A percentile compares a stretch with the other conserved stretches of the same genome.
phyloP scores from a whole-genome alignment of 1,284 basidiomycete species.

The Marasmius sp. region DNA sequence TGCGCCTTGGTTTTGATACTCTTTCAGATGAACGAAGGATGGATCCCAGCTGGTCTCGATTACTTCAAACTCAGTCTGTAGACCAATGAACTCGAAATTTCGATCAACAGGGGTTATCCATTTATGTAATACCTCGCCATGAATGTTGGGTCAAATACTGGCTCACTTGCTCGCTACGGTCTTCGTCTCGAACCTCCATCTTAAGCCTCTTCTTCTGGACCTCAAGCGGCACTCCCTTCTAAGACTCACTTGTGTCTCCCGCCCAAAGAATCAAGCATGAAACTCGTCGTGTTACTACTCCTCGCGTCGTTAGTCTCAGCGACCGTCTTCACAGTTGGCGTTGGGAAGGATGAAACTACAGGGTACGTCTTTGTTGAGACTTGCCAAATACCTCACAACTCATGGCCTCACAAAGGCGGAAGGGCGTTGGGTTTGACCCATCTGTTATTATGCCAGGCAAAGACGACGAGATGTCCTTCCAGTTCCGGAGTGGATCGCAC shows the following conservation, averaged over 20 bases:
- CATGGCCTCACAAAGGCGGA: slow-evolving; percentile 22
- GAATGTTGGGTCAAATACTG: not conserved
- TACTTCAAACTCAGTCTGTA: no score
- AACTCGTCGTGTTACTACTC: slow-evolving; percentile 13
- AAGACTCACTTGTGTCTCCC: not conserved
- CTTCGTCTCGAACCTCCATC: not conserved
- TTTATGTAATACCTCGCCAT: not conserved
- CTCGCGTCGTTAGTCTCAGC: slow-evolving; percentile 22
- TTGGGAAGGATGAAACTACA: slow-evolving; percentile 36
- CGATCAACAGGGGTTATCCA: not conserved
- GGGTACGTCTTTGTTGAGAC: slow-evolving; percentile 23
- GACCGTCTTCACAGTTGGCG: slow-evolving; percentile 30
- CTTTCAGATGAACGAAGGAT: no score
- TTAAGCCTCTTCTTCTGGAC: not conserved
- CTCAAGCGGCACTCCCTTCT: not conserved
- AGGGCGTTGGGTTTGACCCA: slow-evolving; percentile 38
- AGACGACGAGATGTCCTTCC: slow-evolving; percentile 34
- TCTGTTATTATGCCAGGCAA: slow-evolving; percentile 30
- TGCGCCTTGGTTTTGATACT: no score
- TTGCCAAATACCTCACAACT: not conserved
- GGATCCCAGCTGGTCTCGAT: no score
- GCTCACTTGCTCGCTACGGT: not conserved
- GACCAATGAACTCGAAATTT: no score
- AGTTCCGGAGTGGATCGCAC: slow-evolving; percentile 36
- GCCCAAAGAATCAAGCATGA: slow-evolving; percentile 13